Evolutionary conservation across 495 filamentous ascomycete species (phyloP).

Genomic region (Aspergillus wentii): DNA sequence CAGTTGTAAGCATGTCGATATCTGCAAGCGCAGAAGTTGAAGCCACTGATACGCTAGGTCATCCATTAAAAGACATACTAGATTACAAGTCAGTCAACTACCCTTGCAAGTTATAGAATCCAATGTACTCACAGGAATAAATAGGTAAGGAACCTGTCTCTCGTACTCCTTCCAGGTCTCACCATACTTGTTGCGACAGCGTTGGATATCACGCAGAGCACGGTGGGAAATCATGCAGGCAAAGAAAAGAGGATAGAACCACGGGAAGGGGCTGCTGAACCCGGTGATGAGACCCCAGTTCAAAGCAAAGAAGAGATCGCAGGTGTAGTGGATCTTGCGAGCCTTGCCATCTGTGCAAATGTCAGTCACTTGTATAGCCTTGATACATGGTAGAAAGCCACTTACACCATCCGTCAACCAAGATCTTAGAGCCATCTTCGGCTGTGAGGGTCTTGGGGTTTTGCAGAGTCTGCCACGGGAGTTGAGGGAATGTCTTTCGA

Average conservation of each 20-base stretch:
- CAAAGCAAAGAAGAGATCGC: slow-evolving; percentile 74
- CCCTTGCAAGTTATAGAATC: neutral
- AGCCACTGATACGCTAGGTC: neutral
- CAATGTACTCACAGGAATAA: slow-evolving; percentile 78
- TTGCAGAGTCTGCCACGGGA: slow-evolving; percentile 81
- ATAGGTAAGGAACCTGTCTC: slow-evolving; percentile 82
- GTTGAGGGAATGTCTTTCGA: slow-evolving; percentile 86
- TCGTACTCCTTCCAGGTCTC: slow-evolving; percentile 90
- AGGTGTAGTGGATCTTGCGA: slow-evolving; percentile 93
- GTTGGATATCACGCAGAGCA: slow-evolving; percentile 75
- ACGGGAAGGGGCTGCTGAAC: slow-evolving; percentile 81
- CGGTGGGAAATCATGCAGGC: slow-evolving; percentile 87
- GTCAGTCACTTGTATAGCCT: slow-evolving; percentile 2
- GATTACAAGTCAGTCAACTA: neutral
- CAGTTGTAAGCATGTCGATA: no score
- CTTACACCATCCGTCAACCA: slow-evolving; percentile 87
- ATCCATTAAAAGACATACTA: slow-evolving; percentile 33
- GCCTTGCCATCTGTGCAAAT: slow-evolving; percentile 61
- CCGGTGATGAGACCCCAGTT: slow-evolving; percentile 63
- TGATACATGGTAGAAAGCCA: slow-evolving; percentile 8
- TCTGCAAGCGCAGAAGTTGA: neutral
- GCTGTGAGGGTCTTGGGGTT: slow-evolving; percentile 87
- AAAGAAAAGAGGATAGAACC: slow-evolving; percentile 97
- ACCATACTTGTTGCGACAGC: slow-evolving; percentile 85
- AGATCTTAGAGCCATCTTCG: slow-evolving; percentile 69